Percentiles rank a stretch among this genome's conserved stretches.
Evolutionary conservation across 768 basidiomycete species (phyloP).

Genomic region (Rhodotorula graminis): DNA sequence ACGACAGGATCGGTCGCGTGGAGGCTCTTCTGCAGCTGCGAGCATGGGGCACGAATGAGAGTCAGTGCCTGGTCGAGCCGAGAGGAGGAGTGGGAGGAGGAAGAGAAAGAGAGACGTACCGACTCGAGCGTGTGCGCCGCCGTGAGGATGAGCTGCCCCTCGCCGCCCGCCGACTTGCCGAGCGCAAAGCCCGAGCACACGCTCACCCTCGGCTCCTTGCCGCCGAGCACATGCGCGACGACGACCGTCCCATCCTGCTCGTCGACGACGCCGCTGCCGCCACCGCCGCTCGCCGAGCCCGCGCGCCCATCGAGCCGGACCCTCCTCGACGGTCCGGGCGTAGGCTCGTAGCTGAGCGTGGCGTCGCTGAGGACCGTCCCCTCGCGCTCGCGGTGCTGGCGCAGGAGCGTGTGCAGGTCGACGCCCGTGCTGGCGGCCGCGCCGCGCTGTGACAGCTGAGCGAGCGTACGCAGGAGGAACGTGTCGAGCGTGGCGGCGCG

Average conservation of each 20-base stretch:
- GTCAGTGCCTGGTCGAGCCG: background rate
- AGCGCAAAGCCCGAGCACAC: slow-evolving; percentile 61
- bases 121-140: slow-evolving; percentile 58
- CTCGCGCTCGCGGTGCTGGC: background rate
- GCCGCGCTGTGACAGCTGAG: background rate
- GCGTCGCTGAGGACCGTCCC: slow-evolving; percentile 30
- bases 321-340: slow-evolving; percentile 47
- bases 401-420: background rate
- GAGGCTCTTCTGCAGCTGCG: slow-evolving; percentile 48
- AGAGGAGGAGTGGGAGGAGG: background rate
- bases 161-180: slow-evolving; percentile 42
- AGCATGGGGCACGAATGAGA: background rate
- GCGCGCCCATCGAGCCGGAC: slow-evolving; percentile 41
- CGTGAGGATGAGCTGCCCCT: slow-evolving; percentile 51
- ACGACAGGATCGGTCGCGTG: slow-evolving; percentile 13
- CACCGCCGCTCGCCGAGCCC: background rate
- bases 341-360: slow-evolving; percentile 56
- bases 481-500: slow-evolving; percentile 4
- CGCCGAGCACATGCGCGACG: slow-evolving; percentile 56
- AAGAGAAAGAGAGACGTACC: slow-evolving; percentile 54
- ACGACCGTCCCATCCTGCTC: slow-evolving; percentile 50
- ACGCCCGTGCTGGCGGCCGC: background rate
- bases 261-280: slow-evolving; percentile 35
- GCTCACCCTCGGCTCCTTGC: slow-evolving; percentile 45
- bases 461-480: slow-evolving; percentile 12